Base-by-base conservation (phyloP, 2,329 filamentous ascomycete species). In the Coniella vitis region DNA sequence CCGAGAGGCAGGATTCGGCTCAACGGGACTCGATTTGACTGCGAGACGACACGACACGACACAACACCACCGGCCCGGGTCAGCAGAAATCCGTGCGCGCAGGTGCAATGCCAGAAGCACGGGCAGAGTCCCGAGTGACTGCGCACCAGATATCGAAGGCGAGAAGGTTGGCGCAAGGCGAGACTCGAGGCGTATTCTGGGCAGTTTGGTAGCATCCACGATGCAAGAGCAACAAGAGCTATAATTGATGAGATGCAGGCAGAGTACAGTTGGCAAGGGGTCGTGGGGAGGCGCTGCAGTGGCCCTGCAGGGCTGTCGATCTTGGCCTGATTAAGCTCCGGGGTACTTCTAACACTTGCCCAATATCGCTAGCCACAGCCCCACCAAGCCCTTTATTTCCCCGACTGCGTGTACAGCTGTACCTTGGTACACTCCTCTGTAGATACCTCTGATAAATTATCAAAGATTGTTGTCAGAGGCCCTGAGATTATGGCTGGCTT, bases 11-110 rank as follows among this genome's bases (percentile, higher is more conserved):
- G 25, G 25, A 4, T 14, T 22, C 14, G 38, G 9, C 20, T 40
- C 12, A 20, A 21, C n/a, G 36, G 14, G 38, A 29, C 25, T 29
- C 10, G 25, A 10, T 29, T 8, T 5, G 20, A 40, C 9, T 25
- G 17, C 22, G 29, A 17, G 9, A 20, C n/a, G 1, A 16, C 17
- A 16, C 37, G 17, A 25, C 31, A 36, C 47, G 31, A 21, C 25
- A 47, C 45, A 25, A 42, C 46, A 35, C 39, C n/a, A n/a, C n/a
- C n/a, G n/a, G 38, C 37, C 25, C 31, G 8, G 35, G 43, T 32
- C 43, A 16, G 31, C 43, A 42, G 40, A 16, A 42, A 17, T 42
- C 40, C 40, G 40, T n/a, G 32, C 38, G 38, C 22, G 38, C n/a
- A 39, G 38, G 10, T 31, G 38, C 38, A 29, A 25, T 29, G 25